Base-by-base conservation (phyloP, 306 rosid species). In the Pterocarpus santalinus region DNA sequence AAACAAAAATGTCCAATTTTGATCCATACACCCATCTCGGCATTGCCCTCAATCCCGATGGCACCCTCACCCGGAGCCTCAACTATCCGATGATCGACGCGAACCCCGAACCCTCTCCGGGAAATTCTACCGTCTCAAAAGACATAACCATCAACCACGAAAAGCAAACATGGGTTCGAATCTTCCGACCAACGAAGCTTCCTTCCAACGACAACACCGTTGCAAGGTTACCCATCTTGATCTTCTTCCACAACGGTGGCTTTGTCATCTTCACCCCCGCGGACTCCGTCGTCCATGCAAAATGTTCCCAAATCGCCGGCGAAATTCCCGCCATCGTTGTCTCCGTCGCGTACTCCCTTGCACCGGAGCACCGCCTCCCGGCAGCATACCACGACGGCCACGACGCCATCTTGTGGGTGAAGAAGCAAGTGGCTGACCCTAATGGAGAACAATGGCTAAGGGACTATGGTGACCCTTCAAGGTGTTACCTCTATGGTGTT, bases 151-250 rank as follows among this genome's bases (percentile, higher is more conserved):
- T 89, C 30, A n/a, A 89, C 60, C 0, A 6, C 0, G 76, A 83
- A 12, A 88, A 72, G 1, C 7, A 77, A 15, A 68, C 81, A 2
- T 88, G 91, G 92, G 78, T 77, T n/a, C 82, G 96, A 0, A 2
- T 91, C 17, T 89, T 75, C 57, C 57, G 93, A 32, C 96, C 96
- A 13, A 69, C 87, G 0, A 86, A 82, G 51, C 73, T 91, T 7
- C 96, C 96, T 3, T 91, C 96, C 15, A 89, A 88, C 1, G 93
- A 89, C 85, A 87, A 81, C 78, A 66, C 4, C 2, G 87, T 91
- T 9, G 93, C 87, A 0, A 86, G 89, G 5, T 49, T 91, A 2
- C 93, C 96, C 0, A 86, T 91, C 16, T 16, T 89, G 28, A 14
- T 89, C 7, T 89, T 87, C 66, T 85, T 85, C 83, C 96, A 91